Evolutionary conservation across 139 green algal genomes (phyloP).

Genomic region (Zygnema circumcarinatum): DNA sequence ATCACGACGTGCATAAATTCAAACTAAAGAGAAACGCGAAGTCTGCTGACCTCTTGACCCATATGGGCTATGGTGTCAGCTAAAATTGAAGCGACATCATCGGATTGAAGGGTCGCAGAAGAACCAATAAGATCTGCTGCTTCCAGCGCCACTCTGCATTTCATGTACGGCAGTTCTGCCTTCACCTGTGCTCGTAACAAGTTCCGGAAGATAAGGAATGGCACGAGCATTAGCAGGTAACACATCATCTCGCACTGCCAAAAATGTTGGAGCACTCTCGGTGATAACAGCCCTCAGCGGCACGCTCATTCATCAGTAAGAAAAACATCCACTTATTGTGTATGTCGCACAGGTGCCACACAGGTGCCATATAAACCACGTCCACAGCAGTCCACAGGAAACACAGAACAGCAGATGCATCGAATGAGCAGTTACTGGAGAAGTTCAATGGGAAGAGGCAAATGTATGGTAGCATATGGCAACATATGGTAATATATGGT

Average conservation of each 20-base stretch:
- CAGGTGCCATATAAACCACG: not conserved
- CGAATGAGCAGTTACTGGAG: no score
- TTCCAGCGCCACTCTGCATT: slow-evolving; percentile 24
- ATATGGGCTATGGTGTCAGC: slow-evolving; percentile 44
- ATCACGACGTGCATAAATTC: no score
- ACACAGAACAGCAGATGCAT: no score
- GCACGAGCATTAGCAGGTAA: not conserved
- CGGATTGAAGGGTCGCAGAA: not conserved
- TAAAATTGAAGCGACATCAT: slow-evolving; percentile 17
- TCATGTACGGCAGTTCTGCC: slow-evolving; percentile 1
- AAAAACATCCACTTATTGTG: no score
- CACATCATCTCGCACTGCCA: not conserved
- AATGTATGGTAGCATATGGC: no score
- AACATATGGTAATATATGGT: no score
- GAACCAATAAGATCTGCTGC: slow-evolving; percentile 2
- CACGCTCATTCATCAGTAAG: not conserved
- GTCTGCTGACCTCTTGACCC: slow-evolving; percentile 40
- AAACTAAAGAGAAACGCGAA: no score
- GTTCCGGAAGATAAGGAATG: no score
- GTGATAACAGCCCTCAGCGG: not conserved
- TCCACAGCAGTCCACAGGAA: no score
- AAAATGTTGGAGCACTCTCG: not conserved
- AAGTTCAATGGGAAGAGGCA: no score
- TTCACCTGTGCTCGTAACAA: slow-evolving; percentile 23
- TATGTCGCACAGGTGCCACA: not conserved